Evolutionary conservation across 805 yeast species (phyloP), one percentile per base, ranked within the genome.

Genomic region (Grigorovia transvaalensis): DNA sequence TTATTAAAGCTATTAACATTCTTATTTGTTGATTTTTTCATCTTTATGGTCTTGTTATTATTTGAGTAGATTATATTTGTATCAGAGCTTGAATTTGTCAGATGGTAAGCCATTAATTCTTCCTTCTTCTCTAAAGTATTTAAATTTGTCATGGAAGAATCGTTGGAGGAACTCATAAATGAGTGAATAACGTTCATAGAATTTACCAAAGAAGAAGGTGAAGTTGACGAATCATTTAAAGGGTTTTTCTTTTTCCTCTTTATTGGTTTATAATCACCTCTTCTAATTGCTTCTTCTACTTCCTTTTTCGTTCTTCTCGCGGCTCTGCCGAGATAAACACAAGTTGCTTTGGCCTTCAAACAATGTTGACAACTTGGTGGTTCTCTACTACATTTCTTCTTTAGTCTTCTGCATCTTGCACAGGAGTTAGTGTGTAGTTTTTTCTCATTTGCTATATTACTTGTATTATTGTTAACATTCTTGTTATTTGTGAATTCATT

Each of bases 301-400:
- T 67, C 64, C 51, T 62, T 56, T 60, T 66, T 53, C 54, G 67
- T 68, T 60, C 78, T 58, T 58, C 76, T 66, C 33, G 71, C 70
- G 1, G 74, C 72, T 51, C 74, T 65, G 2, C 75, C 74, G 2
- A 74, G 72, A 56, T 77, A 76, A 44, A 63, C 65, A 57, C 81
- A 77, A 7, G 23, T 43, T 1, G 46, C 45, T 8, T 64, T 63
- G 8, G 73, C 70, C 51, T 65, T 71, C 11, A 45, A 47, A 55
- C 82, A 78, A 55, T 73, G 75, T 11, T 55, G 51, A 56, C 82
- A 78, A 17, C 56, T 61, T 0, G 81, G 80, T 1, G 61, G 51
- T 20, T 72, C 66, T 55, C 75, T 72, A 1, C 76, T 66, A 57
- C 82, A 78, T 55, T 72, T 74, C 61, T 77, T 77, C 62, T 77